A percentile compares a stretch with the other conserved stretches of the same genome.
Conservation (phyloP, 1,284 basidiomycete genomes). For the Heterobasidion irregulare region DNA sequence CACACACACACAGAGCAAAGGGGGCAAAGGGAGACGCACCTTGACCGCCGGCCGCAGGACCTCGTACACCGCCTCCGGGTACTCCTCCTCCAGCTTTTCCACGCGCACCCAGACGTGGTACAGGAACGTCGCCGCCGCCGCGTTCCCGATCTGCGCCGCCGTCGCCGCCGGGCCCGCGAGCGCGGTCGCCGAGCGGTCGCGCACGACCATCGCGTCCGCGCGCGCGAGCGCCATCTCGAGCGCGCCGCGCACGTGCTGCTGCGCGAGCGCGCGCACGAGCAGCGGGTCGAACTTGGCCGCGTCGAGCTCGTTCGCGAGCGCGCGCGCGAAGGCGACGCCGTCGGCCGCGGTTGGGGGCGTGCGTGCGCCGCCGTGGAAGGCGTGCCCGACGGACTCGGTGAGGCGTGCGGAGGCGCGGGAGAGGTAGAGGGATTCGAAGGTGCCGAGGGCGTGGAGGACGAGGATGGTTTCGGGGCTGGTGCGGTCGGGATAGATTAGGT, state of each 20-base stretch:
- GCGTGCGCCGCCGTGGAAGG: constrained; percentile 60
- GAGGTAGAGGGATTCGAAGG: constrained; percentile 81
- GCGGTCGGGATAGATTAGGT: background rate
- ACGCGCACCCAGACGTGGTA: constrained; percentile 75
- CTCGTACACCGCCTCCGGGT: constrained; percentile 52
- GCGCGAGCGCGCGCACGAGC: constrained; percentile 71
- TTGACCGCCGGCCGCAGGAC: constrained; percentile 55
- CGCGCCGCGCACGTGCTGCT: constrained; percentile 53
- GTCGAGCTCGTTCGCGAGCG: constrained; percentile 85
- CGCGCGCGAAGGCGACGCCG: constrained; percentile 68
- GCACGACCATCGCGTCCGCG: constrained; percentile 62
- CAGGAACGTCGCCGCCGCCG: constrained; percentile 67
- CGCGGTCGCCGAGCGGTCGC: constrained; percentile 71
- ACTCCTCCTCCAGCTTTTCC: constrained; percentile 61
- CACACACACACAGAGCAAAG: background rate
- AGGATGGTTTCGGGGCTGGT: constrained; percentile 84
- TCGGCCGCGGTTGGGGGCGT: constrained; percentile 69
- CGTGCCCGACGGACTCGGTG: constrained; percentile 70
- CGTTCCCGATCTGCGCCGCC: constrained; percentile 70
- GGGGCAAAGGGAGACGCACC: constrained; percentile 29
- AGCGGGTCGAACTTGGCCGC: constrained; percentile 90
- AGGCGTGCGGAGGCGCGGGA: constrained; percentile 76
- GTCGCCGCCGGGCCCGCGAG: constrained; percentile 75
- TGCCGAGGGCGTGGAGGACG: constrained; percentile 73
- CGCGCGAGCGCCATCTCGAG: constrained; percentile 59